Percentiles rank a stretch among this genome's conserved stretches.
These are phyloP conservation scores for Halophytophthora polymorphica DNA, from an alignment of 352 stramenopile genomes.

Conservation along the genomic window DNA sequence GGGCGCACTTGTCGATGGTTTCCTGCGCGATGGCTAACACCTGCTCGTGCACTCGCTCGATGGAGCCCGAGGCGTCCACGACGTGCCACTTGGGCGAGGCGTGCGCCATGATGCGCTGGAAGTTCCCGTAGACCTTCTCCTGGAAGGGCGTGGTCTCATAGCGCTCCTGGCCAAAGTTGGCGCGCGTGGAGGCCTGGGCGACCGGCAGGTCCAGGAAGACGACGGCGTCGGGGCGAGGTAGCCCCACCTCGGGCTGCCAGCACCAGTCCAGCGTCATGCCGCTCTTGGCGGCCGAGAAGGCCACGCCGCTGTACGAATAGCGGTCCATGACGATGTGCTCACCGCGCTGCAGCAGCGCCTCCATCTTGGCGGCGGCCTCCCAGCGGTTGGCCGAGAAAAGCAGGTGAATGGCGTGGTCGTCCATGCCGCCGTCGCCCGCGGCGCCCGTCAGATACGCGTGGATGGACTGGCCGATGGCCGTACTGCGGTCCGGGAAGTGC, in stretches of 20 bases:
- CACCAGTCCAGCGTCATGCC: conserved; percentile 97
- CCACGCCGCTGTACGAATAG: conserved; percentile 97
- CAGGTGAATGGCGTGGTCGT: conserved; percentile 98
- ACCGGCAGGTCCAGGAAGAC: conserved; percentile 97
- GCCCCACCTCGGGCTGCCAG: conserved; percentile 94
- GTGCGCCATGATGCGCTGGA: conserved; percentile 55
- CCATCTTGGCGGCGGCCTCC: conserved; percentile 89
- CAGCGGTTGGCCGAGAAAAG: conserved; percentile 99
- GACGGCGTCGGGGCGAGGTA: conserved; percentile 96
- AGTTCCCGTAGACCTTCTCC: conserved; percentile 79
- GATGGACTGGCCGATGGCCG: conserved; percentile 95
- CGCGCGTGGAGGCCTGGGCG: conserved; percentile 85
- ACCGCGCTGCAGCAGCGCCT: conserved; percentile 66
- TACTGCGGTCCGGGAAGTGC: conserved; percentile 83
- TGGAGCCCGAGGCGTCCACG: conserved; percentile 72
- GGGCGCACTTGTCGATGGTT: conserved; percentile 33
- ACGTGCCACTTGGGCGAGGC: conserved; percentile 64
- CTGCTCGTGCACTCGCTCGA: conserved; percentile 66
- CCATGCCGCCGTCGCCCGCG: conserved; percentile 57
- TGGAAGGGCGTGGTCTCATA: conserved; percentile 92
- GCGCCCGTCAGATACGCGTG: conserved; percentile 94
- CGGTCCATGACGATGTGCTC: conserved; percentile 96
- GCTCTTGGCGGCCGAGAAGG: conserved; percentile 96
- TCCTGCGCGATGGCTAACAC: conserved; percentile 55
- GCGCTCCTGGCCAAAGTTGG: conserved; percentile 92